Base-by-base conservation (phyloP, 2,329 filamentous ascomycete species). In the Cladosporium colombiae region DNA sequence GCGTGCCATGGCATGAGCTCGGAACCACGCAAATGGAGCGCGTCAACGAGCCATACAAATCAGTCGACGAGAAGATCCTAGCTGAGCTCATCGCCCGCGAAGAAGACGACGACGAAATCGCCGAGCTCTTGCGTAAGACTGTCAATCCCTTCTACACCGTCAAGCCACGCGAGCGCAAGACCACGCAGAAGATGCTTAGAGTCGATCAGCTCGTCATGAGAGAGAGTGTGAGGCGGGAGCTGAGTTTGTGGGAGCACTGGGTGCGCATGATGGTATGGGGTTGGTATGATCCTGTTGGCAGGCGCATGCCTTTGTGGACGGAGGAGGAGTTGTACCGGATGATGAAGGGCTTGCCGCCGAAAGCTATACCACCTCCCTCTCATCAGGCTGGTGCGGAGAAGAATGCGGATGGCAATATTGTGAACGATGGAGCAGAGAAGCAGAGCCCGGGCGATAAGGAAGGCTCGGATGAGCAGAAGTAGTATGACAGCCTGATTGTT, bases 261-360 rank as follows among this genome's bases (percentile, higher is more conserved):
- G 70, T 83, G 16, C 79, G 83, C 65, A 88, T 91, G 82, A 80
- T 88, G 70, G 68, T 85, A 18, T 91, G 85, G 81, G 90, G 90
- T 0, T 65, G 55, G 46, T 50, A 23, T 23, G 63, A 65, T 46
- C 40, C 55, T 23, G 46, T 59, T 5, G 63, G 63, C 1, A 59
- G 63, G 23, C 23, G 16, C 5, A 11, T 65, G 10, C 55, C 49
- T 18, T 14, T 65, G 16, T 40, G 27, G 44, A 55, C 29, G 13
- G 46, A 29, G 55, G 50, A 60, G 21, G 31, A 65, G 44, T 18
- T 63, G 61, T 56, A 40, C 2, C 44, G 49, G 50, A 25, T 63
- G 16, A 14, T 25, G 23, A 63, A 63, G 61, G 61, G 61, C n/a
- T 57, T 57, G 31, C n/a, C 31, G 33, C 4, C 4, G 40, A 21